Conservation (phyloP, 306 rosid genomes). For the Vigna radiata region DNA sequence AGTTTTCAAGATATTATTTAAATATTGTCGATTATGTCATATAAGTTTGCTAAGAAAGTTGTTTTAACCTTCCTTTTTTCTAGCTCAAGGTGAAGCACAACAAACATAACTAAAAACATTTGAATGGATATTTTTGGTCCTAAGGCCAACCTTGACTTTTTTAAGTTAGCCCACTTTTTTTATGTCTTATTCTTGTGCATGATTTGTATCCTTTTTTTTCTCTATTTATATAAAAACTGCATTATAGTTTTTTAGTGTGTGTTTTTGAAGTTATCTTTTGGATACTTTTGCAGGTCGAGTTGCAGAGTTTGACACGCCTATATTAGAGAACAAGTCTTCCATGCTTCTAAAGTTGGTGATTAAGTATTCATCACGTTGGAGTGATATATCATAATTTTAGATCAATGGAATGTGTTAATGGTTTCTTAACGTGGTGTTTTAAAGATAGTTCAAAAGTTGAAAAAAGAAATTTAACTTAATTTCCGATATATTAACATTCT, state of each 20-base stretch:
- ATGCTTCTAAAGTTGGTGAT: constrained; percentile 92
- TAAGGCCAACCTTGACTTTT: too few relatives aligned
- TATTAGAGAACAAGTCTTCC: constrained; percentile 91
- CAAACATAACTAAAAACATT: too few relatives aligned
- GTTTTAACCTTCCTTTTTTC: too few relatives aligned
- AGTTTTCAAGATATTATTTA: too few relatives aligned
- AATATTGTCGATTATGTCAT: too few relatives aligned
- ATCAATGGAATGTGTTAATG: constrained; percentile 48
- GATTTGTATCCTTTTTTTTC: not conserved
- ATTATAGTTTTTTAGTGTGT: constrained; percentile 4
- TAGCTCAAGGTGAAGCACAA: too few relatives aligned
- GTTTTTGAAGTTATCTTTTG: constrained; percentile 11
- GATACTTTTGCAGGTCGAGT: constrained; percentile 69
- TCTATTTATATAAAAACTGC: constrained; percentile 16
- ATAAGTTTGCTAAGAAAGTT: too few relatives aligned
- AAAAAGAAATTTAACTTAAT: constrained; percentile 3
- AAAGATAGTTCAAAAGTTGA: constrained; percentile 38
- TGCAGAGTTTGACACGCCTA: constrained; percentile 84
- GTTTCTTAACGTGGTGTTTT: constrained; percentile 41
- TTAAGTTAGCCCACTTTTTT: too few relatives aligned
- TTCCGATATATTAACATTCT: too few relatives aligned
- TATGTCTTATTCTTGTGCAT: not conserved
- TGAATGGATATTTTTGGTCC: too few relatives aligned
- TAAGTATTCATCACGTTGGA: constrained; percentile 86
- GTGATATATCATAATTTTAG: constrained; percentile 76